A percentile compares a stretch with the other conserved stretches of the same genome.
Evolutionary conservation across 495 filamentous ascomycete species (phyloP).

Genomic region (Lasiosphaeria ovina): DNA sequence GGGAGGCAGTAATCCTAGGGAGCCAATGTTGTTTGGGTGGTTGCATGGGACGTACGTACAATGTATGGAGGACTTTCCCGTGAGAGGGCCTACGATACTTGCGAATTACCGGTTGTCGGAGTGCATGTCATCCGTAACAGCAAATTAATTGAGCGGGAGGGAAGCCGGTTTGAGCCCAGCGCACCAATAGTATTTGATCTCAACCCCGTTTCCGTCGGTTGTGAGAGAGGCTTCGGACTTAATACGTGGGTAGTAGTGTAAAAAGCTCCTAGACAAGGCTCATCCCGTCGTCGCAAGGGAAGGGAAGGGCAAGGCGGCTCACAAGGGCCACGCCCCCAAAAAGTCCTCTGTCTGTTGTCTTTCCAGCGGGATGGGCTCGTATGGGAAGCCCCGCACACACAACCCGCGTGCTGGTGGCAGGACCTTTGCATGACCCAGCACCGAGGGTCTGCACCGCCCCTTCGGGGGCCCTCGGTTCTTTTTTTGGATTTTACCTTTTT

Average conservation of each 20-base stretch:
- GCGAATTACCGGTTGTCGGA: background rate
- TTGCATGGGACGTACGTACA: too few species aligned
- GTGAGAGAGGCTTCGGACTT: background rate
- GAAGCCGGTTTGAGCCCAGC: background rate
- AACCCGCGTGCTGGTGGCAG: slow-evolving; percentile 7
- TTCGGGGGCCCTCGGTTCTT: slow-evolving; percentile 23
- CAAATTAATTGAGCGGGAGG: background rate
- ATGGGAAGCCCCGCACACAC: background rate
- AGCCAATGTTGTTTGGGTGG: too few species aligned
- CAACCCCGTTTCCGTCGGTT: background rate
- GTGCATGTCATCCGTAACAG: background rate
- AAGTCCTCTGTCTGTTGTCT: too few species aligned
- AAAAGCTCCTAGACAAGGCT: slow-evolving; percentile 5
- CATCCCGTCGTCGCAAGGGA: slow-evolving; percentile 8
- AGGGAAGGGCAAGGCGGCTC: background rate
- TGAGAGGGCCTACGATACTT: background rate
- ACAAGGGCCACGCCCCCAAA: background rate
- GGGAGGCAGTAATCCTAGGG: too few species aligned
- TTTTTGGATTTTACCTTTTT: slow-evolving; percentile 39
- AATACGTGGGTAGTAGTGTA: slow-evolving; percentile 1
- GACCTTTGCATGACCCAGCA: slow-evolving; percentile 15
- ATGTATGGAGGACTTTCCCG: background rate
- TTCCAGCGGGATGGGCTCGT: too few species aligned
- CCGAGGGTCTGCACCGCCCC: slow-evolving; percentile 33
- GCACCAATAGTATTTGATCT: background rate